These are phyloP conservation scores for Coccomyxa subellipsoidea DNA, from an alignment of 163 green algal species.

Conservation along the genomic window DNA sequence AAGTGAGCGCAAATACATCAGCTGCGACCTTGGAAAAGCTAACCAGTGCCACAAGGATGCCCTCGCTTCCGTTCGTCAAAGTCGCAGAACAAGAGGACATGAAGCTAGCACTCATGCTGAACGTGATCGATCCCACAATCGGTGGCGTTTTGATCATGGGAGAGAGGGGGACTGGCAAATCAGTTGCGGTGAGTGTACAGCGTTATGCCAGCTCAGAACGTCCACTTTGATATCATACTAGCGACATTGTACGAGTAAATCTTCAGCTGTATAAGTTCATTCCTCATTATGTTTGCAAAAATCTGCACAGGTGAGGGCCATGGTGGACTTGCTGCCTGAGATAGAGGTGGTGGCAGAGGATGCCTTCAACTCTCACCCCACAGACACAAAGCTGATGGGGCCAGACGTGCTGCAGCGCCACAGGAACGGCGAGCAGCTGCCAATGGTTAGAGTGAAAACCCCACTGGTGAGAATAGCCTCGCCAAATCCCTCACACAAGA, in stretches of 20 bases:
- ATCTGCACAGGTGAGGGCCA: conserved; percentile 65
- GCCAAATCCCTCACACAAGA: too few species aligned
- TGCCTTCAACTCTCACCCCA: conserved; percentile 89
- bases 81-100: conserved; percentile 91
- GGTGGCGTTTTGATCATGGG: conserved; percentile 96
- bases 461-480: conserved; percentile 72
- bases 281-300: background rate
- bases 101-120: conserved; percentile 91
- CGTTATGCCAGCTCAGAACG: background rate
- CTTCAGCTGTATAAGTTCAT: background rate
- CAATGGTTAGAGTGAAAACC: conserved; percentile 53
- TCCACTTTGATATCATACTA: too few species aligned
- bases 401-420: conserved; percentile 67
- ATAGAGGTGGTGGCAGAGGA: conserved; percentile 87
- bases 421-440: conserved; percentile 64
- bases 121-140: conserved; percentile 89
- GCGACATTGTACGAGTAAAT: background rate
- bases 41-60: conserved; percentile 35
- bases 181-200: conserved; percentile 64
- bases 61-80: conserved; percentile 79
- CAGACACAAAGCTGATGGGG: conserved; percentile 88
- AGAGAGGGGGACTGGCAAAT: conserved; percentile 92
- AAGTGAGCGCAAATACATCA: background rate
- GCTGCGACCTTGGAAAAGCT: background rate
- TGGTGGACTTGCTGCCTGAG: conserved; percentile 87